These are phyloP conservation scores for Musa beccarii DNA, from an alignment of 176 grass and related monocot genomes.

Conservation along the genomic window DNA sequence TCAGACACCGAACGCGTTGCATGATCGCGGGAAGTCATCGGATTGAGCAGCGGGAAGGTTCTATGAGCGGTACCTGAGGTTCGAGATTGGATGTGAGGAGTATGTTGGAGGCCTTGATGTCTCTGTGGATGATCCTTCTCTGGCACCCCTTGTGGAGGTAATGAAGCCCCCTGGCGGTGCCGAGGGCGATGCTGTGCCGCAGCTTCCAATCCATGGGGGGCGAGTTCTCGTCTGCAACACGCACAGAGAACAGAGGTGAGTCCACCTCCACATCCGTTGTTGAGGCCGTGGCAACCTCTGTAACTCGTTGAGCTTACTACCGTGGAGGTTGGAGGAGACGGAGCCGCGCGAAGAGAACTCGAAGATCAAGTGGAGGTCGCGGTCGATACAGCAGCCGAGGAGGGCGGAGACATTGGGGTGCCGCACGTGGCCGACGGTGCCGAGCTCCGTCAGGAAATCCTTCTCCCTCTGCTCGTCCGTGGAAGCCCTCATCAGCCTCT, in stretches of 20 bases:
- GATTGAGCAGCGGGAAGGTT: neutral
- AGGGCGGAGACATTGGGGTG: conserved; percentile 21
- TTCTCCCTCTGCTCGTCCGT: conserved; percentile 21
- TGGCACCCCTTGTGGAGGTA: conserved; percentile 19
- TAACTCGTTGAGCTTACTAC: neutral
- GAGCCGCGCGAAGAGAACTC: conserved; percentile 20
- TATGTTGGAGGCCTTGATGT: conserved; percentile 21
- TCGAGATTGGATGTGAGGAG: conserved; percentile 16
- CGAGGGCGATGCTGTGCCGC: conserved; percentile 6
- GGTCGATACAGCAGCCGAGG: conserved; percentile 17
- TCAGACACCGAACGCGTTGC: neutral
- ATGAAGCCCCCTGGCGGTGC: conserved; percentile 7
- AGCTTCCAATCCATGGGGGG: conserved; percentile 17
- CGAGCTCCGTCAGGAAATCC: conserved; percentile 20
- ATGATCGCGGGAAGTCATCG: neutral
- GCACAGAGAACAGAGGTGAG: neutral
- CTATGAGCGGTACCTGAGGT: neutral
- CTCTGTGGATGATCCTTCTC: conserved; percentile 25
- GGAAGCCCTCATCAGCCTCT: conserved; percentile 18
- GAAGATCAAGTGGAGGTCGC: conserved; percentile 16
- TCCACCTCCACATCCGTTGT: neutral
- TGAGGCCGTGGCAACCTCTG: neutral
- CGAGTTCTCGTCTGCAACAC: conserved; percentile 6
- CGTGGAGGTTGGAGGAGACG: conserved; percentile 17
- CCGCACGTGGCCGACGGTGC: conserved; percentile 13